A percentile compares a stretch with the other conserved stretches of the same genome.
phyloP scores from a whole-genome alignment of 202 grass and related monocot genomes.

The Schoenoplectus tabernaemontani region DNA sequence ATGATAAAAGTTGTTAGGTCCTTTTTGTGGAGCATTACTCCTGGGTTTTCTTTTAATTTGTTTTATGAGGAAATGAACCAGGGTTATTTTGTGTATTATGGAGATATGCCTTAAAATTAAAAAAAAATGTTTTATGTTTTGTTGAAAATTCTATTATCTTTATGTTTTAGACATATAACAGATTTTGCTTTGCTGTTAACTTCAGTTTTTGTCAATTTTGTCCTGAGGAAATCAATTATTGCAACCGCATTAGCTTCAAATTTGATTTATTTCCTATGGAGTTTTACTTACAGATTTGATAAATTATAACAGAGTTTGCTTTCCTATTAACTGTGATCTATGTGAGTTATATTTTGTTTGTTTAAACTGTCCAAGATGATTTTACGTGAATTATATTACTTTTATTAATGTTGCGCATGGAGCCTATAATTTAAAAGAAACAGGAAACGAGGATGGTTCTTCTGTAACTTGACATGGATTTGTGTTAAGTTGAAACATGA shows the following conservation, averaged over 20 bases:
- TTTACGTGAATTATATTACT: background rate
- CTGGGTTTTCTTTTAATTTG: background rate
- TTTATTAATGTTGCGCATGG: background rate
- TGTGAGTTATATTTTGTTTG: background rate
- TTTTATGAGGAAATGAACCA: background rate
- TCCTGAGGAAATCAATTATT: background rate
- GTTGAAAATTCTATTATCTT: background rate
- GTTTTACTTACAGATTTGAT: too few relatives aligned
- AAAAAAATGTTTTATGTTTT: background rate
- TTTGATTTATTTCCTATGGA: background rate
- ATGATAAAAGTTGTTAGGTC: constrained; percentile 19
- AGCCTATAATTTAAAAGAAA: background rate
- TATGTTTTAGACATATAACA: background rate
- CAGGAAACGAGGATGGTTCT: background rate
- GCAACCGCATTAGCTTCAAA: background rate
- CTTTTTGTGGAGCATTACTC: background rate
- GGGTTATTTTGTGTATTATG: background rate
- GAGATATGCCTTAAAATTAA: background rate
- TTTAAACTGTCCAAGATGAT: background rate
- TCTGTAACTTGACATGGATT: background rate
- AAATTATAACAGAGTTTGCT: too few relatives aligned
- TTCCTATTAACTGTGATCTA: background rate
- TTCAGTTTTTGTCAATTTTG: background rate
- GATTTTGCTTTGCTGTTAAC: background rate
- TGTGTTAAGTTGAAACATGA: background rate